These are phyloP conservation scores for Phytophthora pini DNA, from an alignment of 352 stramenopile genomes.

Conservation along the genomic window DNA sequence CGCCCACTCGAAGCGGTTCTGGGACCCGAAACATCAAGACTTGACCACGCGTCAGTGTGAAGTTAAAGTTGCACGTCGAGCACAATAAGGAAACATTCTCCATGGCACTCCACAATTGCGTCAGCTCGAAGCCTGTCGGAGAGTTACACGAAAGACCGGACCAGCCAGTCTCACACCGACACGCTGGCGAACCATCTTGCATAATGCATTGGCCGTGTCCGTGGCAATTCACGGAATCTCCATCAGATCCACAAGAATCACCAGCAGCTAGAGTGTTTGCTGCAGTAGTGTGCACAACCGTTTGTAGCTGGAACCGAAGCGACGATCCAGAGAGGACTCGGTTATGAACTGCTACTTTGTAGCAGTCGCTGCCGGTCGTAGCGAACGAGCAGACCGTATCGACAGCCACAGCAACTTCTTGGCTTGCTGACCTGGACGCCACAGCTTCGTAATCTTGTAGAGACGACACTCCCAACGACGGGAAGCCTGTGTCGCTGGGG, in stretches of 20 bases:
- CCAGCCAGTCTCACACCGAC: conserved; percentile 70
- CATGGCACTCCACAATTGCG: conserved; percentile 65
- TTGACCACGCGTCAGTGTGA: conserved; percentile 54
- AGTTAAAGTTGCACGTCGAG: conserved; percentile 48
- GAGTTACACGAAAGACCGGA: conserved; percentile 66
- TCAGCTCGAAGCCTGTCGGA: conserved; percentile 58
- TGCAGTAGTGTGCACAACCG: conserved; percentile 41
- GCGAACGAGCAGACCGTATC: conserved; percentile 50
- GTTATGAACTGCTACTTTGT: conserved; percentile 78
- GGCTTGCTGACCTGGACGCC: conserved; percentile 19
- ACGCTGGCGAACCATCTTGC: conserved; percentile 34
- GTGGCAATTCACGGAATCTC: conserved; percentile 49
- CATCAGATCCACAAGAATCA: conserved; percentile 13
- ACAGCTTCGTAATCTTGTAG: conserved; percentile 63
- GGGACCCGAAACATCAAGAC: conserved; percentile 74
- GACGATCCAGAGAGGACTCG: conserved; percentile 54
- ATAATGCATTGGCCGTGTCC: conserved; percentile 61
- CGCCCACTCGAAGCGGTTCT: conserved; percentile 59
- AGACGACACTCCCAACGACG: conserved; percentile 48
- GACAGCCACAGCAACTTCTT: conserved; percentile 56
- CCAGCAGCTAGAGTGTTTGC: neutral
- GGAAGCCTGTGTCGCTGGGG: conserved; percentile 59
- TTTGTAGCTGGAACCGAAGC: conserved; percentile 54
- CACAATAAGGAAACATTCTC: conserved; percentile 61
- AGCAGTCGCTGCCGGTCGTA: conserved; percentile 53